Conservation (phyloP, 2,329 filamentous ascomycete species). For the Blastomyces silverae region DNA sequence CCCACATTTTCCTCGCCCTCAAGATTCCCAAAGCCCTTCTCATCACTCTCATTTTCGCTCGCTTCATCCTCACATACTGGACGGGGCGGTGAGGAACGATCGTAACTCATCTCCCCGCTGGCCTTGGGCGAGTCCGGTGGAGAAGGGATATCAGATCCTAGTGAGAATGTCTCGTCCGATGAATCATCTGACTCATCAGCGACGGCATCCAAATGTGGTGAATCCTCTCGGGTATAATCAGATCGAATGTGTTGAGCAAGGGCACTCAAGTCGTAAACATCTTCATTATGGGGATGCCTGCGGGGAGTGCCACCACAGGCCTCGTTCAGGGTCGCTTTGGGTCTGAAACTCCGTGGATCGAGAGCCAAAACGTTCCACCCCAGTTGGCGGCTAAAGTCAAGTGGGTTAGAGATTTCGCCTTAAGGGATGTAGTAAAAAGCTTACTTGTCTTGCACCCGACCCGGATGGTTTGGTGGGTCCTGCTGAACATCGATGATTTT, state of each 20-base stretch:
- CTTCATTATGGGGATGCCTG: slow-evolving; percentile 20
- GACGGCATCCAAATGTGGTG: slow-evolving; percentile 14
- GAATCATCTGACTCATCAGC: neutral
- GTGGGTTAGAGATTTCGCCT: neutral
- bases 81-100: neutral
- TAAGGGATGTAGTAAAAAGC: slow-evolving; percentile 6
- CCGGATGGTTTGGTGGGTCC: slow-evolving; percentile 5
- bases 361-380: slow-evolving; percentile 45
- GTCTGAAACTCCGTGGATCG: slow-evolving; percentile 40
- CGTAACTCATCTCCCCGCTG: neutral
- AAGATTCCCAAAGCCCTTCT: neutral
- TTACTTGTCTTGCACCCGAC: slow-evolving; percentile 15
- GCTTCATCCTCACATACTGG: neutral
- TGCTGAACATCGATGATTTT: slow-evolving; percentile 13
- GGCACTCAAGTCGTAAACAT: slow-evolving; percentile 25
- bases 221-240: slow-evolving; percentile 27
- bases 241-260: slow-evolving; percentile 26
- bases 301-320: slow-evolving; percentile 37
- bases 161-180: slow-evolving; percentile 16
- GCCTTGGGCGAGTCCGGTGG: neutral
- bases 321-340: slow-evolving; percentile 30
- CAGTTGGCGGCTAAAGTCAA: slow-evolving; percentile 22
- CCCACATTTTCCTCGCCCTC: neutral
- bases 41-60: neutral
- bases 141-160: slow-evolving; percentile 11